Base-by-base conservation (phyloP, 2,329 filamentous ascomycete species). In the Claviceps cyperi region DNA sequence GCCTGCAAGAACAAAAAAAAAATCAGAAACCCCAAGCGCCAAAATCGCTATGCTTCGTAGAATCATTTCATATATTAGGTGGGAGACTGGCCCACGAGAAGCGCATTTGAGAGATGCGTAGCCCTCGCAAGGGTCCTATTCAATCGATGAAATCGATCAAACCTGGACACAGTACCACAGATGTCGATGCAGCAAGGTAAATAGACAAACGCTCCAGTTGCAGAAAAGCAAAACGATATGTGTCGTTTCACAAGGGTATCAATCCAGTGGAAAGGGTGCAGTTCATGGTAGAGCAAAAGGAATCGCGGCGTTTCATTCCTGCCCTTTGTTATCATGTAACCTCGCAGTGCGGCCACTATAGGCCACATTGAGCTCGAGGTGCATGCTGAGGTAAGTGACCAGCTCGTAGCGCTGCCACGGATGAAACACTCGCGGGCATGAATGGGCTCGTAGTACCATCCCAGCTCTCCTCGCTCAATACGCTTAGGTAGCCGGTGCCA, bases 401-500 rank as follows among this genome's bases (percentile, higher is more conserved):
- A 14, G 64, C 56, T 46, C 59, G 58, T 17, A 67, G 58, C 28
- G 57, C 54, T 41, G 61, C 54, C 47, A 61, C 53, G 7, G 61
- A 57, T 24, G 60, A 50, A 35, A 64, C 55, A 47, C 47, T 51
- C 22, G 55, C 39, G 15, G 58, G 41, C 39, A 57, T 51, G 45
- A 55, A 59, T 44, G 55, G 50, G 7, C 54, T 55, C 43, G 65
- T 65, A 44, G 65, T 65, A 6, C 69, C 58, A 54, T 80, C 74
- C 78, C 79, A 82, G 41, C 69, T 74, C 63, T 92, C 86, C 59
- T 95, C 90, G 53, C 85, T 84, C 47, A 97, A 72, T 14, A 86
- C 87, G 54, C 82, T 90, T 39, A 98, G 76, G 76, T 94, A 98
- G 38, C 82, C 85, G 58, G 82, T 87, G 35, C 90, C 90, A 56